Evolutionary conservation across 2,329 filamentous ascomycete genomes (phyloP).

Genomic region (Ophiocordyceps camponoti-saundersi): DNA sequence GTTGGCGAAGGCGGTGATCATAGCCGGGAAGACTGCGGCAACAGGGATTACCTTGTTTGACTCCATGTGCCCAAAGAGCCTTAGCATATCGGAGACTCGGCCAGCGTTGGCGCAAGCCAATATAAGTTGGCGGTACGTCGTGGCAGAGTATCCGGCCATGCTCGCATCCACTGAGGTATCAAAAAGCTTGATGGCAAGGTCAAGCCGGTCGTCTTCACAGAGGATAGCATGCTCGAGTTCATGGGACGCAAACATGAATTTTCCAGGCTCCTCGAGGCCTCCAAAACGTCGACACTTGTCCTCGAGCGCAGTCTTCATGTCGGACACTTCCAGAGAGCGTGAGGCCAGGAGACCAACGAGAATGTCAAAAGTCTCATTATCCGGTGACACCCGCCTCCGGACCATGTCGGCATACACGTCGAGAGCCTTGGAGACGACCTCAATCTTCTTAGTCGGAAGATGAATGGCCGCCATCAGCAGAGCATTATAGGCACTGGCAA

Average conservation of each 20-base stretch:
- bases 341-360: slow-evolving; percentile 69
- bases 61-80: slow-evolving; percentile 86
- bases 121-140: slow-evolving; percentile 75
- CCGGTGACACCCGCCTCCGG: slow-evolving; percentile 62
- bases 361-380: slow-evolving; percentile 75
- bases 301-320: slow-evolving; percentile 57
- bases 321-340: slow-evolving; percentile 62
- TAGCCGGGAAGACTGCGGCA: slow-evolving; percentile 70
- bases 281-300: slow-evolving; percentile 73
- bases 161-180: slow-evolving; percentile 51
- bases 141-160: slow-evolving; percentile 52
- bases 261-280: slow-evolving; percentile 66
- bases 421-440: slow-evolving; percentile 77
- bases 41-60: slow-evolving; percentile 54
- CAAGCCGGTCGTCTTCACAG: slow-evolving; percentile 71
- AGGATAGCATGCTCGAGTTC: slow-evolving; percentile 78
- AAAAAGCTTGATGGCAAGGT: slow-evolving; percentile 74
- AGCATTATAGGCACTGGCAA: slow-evolving; percentile 79
- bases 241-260: slow-evolving; percentile 77
- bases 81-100: slow-evolving; percentile 74
- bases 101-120: slow-evolving; percentile 72
- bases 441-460: slow-evolving; percentile 60
- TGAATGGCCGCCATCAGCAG: slow-evolving; percentile 72
- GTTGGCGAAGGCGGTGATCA: slow-evolving; percentile 86
- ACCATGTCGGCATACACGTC: slow-evolving; percentile 97